Evolutionary conservation across 352 stramenopile genomes (phyloP).

Genomic region (Phytophthora colocasiae): DNA sequence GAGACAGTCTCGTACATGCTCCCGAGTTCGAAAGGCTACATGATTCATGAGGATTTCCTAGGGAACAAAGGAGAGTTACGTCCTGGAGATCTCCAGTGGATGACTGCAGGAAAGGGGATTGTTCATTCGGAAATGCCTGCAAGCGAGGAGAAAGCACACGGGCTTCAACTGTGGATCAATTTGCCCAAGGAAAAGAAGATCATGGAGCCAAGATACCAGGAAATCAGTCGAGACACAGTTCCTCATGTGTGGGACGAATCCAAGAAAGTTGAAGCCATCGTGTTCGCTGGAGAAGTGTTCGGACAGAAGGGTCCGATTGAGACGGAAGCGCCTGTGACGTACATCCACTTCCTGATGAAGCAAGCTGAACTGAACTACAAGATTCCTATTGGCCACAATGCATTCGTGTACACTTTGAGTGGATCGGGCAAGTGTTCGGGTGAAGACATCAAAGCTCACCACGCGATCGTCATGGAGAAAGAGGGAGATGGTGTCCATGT

Average conservation of each 20-base stretch:
- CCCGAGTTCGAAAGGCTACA: slow-evolving; percentile 68
- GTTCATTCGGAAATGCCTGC: slow-evolving; percentile 64
- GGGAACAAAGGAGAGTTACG: slow-evolving; percentile 53
- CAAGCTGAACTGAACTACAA: slow-evolving; percentile 46
- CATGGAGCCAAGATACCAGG: slow-evolving; percentile 58
- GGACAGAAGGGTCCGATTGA: slow-evolving; percentile 47
- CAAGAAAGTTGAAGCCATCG: slow-evolving; percentile 54
- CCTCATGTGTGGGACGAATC: slow-evolving; percentile 49
- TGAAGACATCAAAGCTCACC: slow-evolving; percentile 41
- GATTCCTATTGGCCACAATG: slow-evolving; percentile 49
- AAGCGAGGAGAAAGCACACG: slow-evolving; percentile 36
- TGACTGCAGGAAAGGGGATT: slow-evolving; percentile 56
- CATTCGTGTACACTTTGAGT: slow-evolving; percentile 49
- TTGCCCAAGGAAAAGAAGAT: slow-evolving; percentile 46
- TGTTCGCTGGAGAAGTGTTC: slow-evolving; percentile 62
- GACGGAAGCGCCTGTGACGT: slow-evolving; percentile 55
- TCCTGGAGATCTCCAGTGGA: slow-evolving; percentile 63
- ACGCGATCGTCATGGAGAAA: slow-evolving; percentile 62
- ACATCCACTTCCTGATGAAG: slow-evolving; percentile 59
- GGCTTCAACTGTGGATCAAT: slow-evolving; percentile 67
- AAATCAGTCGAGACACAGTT: slow-evolving; percentile 53
- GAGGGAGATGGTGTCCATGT: slow-evolving; percentile 61
- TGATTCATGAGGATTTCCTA: slow-evolving; percentile 86
- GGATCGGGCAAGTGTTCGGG: slow-evolving; percentile 37
- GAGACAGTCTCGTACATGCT: slow-evolving; percentile 92